phyloP scores from a whole-genome alignment of 768 basidiomycete species.

The Hericium alpestre region DNA sequence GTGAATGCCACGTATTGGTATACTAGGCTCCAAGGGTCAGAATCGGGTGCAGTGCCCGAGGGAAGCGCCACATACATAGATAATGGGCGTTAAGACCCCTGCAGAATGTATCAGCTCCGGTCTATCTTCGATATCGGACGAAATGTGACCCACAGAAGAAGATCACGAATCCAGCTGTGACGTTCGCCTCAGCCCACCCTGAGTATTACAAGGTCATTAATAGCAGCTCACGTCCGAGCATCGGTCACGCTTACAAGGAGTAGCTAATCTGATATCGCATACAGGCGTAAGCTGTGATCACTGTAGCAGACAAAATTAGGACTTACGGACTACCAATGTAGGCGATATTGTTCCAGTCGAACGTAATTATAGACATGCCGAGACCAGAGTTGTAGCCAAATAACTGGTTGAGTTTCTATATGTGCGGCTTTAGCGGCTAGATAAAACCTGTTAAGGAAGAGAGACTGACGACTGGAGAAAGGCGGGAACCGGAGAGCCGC shows the following conservation, averaged over 20 bases:
- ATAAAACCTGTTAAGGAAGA: neutral
- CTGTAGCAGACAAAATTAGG: neutral
- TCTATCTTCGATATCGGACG: neutral
- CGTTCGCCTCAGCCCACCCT: slow-evolving; percentile 70
- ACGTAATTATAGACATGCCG: slow-evolving; percentile 64
- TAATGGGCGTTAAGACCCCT: slow-evolving; percentile 30
- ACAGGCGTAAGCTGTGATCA: neutral
- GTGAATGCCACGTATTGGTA: slow-evolving; percentile 27
- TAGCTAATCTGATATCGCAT: slow-evolving; percentile 35
- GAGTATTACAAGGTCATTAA: neutral
- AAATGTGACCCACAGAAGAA: slow-evolving; percentile 28
- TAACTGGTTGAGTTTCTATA: slow-evolving; percentile 30
- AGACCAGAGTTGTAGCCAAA: slow-evolving; percentile 37
- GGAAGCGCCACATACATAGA: slow-evolving; percentile 17
- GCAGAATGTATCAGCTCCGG: neutral
- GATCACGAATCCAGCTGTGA: slow-evolving; percentile 37
- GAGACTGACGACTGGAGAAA: slow-evolving; percentile 12
- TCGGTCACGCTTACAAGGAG: slow-evolving; percentile 40
- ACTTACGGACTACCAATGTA: slow-evolving; percentile 15
- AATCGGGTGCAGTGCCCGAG: neutral
- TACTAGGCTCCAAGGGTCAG: slow-evolving; percentile 12
- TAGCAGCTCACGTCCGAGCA: too few species aligned
- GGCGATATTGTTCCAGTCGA: slow-evolving; percentile 58
- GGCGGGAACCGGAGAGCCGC: neutral
- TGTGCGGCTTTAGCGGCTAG: neutral